These are phyloP conservation scores for Phlebopus sp. DNA, from an alignment of 1,284 basidiomycete species.

Conservation along the genomic window DNA sequence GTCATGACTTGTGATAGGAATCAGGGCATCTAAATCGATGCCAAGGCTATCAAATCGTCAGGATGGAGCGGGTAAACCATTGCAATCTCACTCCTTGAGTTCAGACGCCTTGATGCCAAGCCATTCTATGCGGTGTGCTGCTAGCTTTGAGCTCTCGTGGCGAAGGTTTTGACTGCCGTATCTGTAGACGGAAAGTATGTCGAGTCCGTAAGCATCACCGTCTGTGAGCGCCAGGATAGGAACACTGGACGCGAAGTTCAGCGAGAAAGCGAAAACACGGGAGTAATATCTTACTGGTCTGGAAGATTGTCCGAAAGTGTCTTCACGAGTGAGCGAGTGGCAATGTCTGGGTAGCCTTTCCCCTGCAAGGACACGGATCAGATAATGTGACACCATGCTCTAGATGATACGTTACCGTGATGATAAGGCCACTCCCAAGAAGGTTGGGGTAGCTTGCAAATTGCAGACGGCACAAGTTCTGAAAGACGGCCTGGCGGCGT, in stretches of 20 bases:
- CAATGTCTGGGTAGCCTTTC: slow-evolving; percentile 91
- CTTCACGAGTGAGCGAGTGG: slow-evolving; percentile 79
- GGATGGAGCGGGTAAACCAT: not conserved
- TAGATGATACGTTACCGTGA: slow-evolving; percentile 51
- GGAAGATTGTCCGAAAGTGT: slow-evolving; percentile 68
- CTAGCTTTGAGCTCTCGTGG: slow-evolving; percentile 63
- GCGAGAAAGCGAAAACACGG: slow-evolving; percentile 2
- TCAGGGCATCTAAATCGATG: slow-evolving; percentile 56
- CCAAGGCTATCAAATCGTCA: slow-evolving; percentile 46
- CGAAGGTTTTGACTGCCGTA: slow-evolving; percentile 62
- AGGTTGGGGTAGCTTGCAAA: slow-evolving; percentile 48
- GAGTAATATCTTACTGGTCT: slow-evolving; percentile 35
- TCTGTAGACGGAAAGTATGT: slow-evolving; percentile 85
- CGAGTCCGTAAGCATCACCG: slow-evolving; percentile 85
- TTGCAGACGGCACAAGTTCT: slow-evolving; percentile 64
- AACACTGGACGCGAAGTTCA: slow-evolving; percentile 46
- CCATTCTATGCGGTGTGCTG: slow-evolving; percentile 70
- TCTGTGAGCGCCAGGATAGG: slow-evolving; percentile 82
- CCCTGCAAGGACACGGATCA: slow-evolving; percentile 51
- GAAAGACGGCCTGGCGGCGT: slow-evolving; percentile 75
- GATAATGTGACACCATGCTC: not conserved
- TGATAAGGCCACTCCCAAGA: slow-evolving; percentile 61
- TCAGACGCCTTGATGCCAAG: slow-evolving; percentile 76
- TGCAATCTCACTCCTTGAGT: slow-evolving; percentile 46
- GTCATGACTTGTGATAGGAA: slow-evolving; percentile 72